Percentiles rank a stretch among this genome's conserved stretches.
Evolutionary conservation across 139 green algal genomes (phyloP).

Genomic region (Volvox reticuliferus): DNA sequence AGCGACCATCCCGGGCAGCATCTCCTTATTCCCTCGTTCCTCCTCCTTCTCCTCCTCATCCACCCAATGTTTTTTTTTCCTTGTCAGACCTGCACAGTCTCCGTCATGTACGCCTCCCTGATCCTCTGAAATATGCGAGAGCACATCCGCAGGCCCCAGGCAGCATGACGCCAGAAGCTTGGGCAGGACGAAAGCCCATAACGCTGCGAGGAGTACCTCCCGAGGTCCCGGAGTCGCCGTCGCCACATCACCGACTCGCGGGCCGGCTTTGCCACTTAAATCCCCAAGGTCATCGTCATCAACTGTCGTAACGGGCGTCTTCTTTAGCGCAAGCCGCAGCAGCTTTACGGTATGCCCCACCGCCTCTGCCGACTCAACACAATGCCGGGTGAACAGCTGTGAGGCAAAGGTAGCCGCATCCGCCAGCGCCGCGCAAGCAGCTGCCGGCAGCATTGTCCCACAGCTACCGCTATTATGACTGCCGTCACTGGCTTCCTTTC

Average conservation of each 20-base stretch:
- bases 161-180: slow-evolving; percentile 9
- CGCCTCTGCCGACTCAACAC: not conserved
- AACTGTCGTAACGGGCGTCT: not conserved
- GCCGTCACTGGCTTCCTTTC: not conserved
- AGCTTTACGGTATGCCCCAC: not conserved
- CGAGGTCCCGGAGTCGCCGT: not conserved
- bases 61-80: not conserved
- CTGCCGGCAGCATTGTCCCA: not conserved
- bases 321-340: not conserved
- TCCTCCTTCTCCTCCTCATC: no score
- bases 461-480: no score
- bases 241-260: not conserved
- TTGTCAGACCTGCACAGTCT: not conserved
- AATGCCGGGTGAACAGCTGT: not conserved
- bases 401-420: not conserved
- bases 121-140: not conserved
- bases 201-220: not conserved
- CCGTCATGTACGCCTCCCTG: not conserved
- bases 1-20: not conserved
- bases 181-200: slow-evolving; percentile 13
- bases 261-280: not conserved
- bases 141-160: not conserved
- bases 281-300: not conserved
- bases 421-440: not conserved
- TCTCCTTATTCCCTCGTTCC: not conserved